phyloP scores from a whole-genome alignment of 768 basidiomycete species.

The Sarcodon aspratus region DNA sequence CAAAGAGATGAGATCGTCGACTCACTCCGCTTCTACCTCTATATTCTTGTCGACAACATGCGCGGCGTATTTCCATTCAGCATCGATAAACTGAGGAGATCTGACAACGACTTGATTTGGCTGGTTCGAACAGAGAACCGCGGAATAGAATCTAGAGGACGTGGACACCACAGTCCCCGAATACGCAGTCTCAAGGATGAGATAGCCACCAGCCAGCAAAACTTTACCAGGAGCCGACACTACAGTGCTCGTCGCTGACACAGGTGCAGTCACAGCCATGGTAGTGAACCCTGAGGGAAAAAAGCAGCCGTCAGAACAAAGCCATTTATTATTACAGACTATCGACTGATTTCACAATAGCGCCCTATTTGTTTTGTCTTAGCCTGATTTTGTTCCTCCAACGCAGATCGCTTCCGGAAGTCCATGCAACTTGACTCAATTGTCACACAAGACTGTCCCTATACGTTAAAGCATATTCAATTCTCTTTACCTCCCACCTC shows the following conservation, averaged over 20 bases:
- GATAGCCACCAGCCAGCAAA: constrained; percentile 90
- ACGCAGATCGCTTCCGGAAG: no score
- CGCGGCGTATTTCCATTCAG: constrained; percentile 66
- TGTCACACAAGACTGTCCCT: background rate
- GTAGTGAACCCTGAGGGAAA: background rate
- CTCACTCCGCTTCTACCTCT: constrained; percentile 16
- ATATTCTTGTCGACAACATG: constrained; percentile 19
- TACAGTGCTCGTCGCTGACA: constrained; percentile 28
- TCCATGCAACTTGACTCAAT: no score
- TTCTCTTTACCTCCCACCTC: constrained; percentile 38
- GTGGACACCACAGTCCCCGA: constrained; percentile 87
- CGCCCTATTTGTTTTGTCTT: no score
- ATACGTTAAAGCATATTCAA: no score
- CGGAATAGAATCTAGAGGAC: constrained; percentile 88
- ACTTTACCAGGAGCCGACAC: constrained; percentile 95
- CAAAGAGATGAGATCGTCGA: constrained; percentile 8
- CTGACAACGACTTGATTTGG: constrained; percentile 52
- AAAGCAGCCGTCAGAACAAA: no score
- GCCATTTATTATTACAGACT: no score
- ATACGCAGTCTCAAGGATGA: constrained; percentile 83
- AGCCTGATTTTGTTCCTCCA: no score
- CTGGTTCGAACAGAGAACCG: constrained; percentile 27
- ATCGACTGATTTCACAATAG: no score
- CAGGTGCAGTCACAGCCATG: background rate
- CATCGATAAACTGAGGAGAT: constrained; percentile 85